These are phyloP conservation scores for Pestalotiopsis sp. DNA, from an alignment of 2,329 filamentous ascomycete genomes.

Conservation along the genomic window DNA sequence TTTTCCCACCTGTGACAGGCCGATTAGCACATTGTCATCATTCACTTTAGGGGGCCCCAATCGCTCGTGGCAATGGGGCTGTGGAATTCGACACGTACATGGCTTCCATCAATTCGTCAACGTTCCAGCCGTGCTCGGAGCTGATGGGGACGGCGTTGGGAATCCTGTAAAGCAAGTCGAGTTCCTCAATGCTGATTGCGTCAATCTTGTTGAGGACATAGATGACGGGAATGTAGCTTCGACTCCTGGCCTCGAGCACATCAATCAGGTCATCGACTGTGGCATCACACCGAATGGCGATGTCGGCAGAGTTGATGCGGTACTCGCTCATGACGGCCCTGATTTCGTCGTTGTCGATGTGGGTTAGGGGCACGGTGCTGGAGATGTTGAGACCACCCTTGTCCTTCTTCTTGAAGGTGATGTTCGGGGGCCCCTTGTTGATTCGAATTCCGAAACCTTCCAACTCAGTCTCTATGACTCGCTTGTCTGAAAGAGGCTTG, in stretches of 20 bases:
- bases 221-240: slow-evolving; percentile 97
- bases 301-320: slow-evolving; percentile 93
- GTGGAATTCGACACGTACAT: slow-evolving; percentile 59
- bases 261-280: slow-evolving; percentile 98
- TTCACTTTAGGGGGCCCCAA: not conserved
- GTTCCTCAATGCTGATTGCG: slow-evolving; percentile 94
- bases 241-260: slow-evolving; percentile 88
- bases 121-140: slow-evolving; percentile 96
- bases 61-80: not conserved
- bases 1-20: slow-evolving; percentile 75
- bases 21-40: not conserved
- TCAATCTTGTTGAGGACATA: slow-evolving; percentile 99
- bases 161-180: slow-evolving; percentile 94
- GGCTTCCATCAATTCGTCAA: slow-evolving; percentile 93
- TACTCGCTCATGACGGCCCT: slow-evolving; percentile 98
- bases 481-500: slow-evolving; percentile 96
- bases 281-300: slow-evolving; percentile 96
- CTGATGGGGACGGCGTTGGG: slow-evolving; percentile 97
- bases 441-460: slow-evolving; percentile 97
- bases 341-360: slow-evolving; percentile 96
- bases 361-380: slow-evolving; percentile 87
- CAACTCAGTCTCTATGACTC: slow-evolving; percentile 90
- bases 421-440: slow-evolving; percentile 97
- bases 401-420: slow-evolving; percentile 99
- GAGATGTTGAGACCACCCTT: slow-evolving; percentile 97